Base-by-base conservation (phyloP, 129 eudicot genomes). In the Chrysanthemum makinoi region DNA sequence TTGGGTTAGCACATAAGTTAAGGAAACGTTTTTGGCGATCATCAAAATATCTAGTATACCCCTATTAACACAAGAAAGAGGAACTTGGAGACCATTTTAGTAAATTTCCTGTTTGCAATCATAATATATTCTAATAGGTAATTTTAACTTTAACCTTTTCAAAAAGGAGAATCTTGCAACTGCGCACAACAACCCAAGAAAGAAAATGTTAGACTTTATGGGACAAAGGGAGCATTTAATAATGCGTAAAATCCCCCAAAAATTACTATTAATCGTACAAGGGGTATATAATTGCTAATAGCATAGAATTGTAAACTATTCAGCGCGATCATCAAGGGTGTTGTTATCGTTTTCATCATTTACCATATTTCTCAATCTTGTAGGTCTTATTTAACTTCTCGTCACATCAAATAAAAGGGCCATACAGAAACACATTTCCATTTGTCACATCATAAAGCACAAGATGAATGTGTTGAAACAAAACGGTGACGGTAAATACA, bases 401-500 rank as follows among this genome's bases (percentile, higher is more conserved):
- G 6, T 24, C 59, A 50, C 1, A 26, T 52, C 61, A 53, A 39
- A 39, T 39, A 39, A 39, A 39, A 39, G 46, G 46, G 46, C 10
- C 46, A 39, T 39, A 39, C 10, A 33, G 16, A 3, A 28, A 28
- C 73, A 53, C 30, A 53, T 53, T 17, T 30, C 28, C 49, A 68
- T 52, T 50, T 50, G 19, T 51, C 61, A 68, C 48, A 26, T 68
- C 61, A 51, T 51, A 69, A 52, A 69, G 18, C 63, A 69, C 73
- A 30, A 54, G 16, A 69, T 1, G 50, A 53, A 30, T 63, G 56
- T 55, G 16, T 30, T 69, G 52, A 69, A 61, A 48, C 59, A 1
- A 39, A 18, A 17, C 15, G 15, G 3, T 18, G 52, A 69, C 46
- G 15, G 20, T 20, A 24, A n/a, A 60, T 22, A 46, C 1, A 46